phyloP scores from a whole-genome alignment of 495 filamentous ascomycete genomes.

The Corynascus novoguineensis region DNA sequence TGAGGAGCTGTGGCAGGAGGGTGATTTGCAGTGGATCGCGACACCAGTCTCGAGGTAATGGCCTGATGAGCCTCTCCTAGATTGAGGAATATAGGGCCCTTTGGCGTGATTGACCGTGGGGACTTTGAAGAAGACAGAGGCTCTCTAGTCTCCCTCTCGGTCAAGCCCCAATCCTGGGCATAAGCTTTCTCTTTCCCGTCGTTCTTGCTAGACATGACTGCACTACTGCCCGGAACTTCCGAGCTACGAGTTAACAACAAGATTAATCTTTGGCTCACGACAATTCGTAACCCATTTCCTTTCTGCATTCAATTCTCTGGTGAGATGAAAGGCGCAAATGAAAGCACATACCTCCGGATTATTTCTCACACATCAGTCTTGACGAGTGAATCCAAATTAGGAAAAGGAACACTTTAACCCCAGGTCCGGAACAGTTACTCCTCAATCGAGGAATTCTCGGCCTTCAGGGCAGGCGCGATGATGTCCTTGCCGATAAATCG shows the following conservation, averaged over 20 bases:
- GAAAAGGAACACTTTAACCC: too few relatives aligned
- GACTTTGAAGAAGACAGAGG: not conserved
- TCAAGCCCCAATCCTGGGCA: not conserved
- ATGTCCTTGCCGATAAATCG: not conserved
- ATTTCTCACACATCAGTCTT: not conserved
- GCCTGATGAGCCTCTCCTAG: slow-evolving; percentile 26
- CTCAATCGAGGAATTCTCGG: not conserved
- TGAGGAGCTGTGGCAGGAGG: not conserved
- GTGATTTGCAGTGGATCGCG: slow-evolving; percentile 6
- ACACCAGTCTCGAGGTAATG: slow-evolving; percentile 21
- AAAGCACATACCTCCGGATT: not conserved
- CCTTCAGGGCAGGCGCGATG: not conserved
- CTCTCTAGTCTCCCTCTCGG: slow-evolving; percentile 1
- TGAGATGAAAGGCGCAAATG: not conserved
- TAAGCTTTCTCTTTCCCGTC: not conserved
- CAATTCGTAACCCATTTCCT: not conserved
- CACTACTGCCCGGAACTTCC: not conserved
- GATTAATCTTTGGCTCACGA: not conserved
- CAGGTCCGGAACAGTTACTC: not conserved
- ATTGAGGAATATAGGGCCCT: slow-evolving; percentile 20
- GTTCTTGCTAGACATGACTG: slow-evolving; percentile 14
- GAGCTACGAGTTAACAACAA: not conserved
- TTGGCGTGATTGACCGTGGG: slow-evolving; percentile 19
- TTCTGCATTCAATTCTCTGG: not conserved
- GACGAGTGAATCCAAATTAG: not conserved